A percentile compares a stretch with the other conserved stretches of the same genome.
Evolutionary conservation across 2,329 filamentous ascomycete genomes (phyloP).

Genomic region (Simplicillium aogashimaense): DNA sequence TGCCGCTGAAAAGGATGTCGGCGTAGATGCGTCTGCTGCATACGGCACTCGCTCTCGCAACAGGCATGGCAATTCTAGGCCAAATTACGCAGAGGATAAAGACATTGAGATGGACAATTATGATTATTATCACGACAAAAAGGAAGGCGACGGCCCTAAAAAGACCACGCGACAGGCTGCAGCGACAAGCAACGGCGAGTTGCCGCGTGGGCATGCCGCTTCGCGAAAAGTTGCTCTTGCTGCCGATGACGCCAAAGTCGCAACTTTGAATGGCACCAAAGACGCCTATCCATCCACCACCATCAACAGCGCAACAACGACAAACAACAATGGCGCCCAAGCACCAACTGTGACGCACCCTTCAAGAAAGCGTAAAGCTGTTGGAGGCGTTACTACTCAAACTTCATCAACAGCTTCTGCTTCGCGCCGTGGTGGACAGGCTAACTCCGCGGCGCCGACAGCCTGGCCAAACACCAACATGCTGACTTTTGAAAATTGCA

Average conservation of each 20-base stretch:
- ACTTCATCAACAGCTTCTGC: constrained; percentile 10
- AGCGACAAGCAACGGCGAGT: constrained; percentile 25
- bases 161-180: constrained; percentile 42
- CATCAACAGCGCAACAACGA: constrained; percentile 14
- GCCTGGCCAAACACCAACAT: constrained; percentile 63
- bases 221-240: constrained; percentile 28
- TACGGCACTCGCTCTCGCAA: constrained; percentile 95
- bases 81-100: constrained; percentile 92
- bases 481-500: constrained; percentile 72
- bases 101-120: constrained; percentile 81
- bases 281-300: constrained; percentile 18
- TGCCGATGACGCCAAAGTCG: constrained; percentile 28
- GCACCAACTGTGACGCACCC: constrained; percentile 38
- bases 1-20: constrained; percentile 36
- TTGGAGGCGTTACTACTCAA: constrained; percentile 16
- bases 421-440: constrained; percentile 16
- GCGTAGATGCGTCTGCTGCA: constrained; percentile 47
- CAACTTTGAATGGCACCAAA: constrained; percentile 23
- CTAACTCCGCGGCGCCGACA: constrained; percentile 28
- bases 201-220: constrained; percentile 20
- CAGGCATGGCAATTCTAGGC: constrained; percentile 66
- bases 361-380: constrained; percentile 81
- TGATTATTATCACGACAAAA: constrained; percentile 50
- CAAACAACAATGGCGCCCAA: constrained; percentile 26
- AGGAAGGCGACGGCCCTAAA: constrained; percentile 42